Conservation (phyloP, 2,329 filamentous ascomycete genomes). For the Juglanconis oblonga region DNA sequence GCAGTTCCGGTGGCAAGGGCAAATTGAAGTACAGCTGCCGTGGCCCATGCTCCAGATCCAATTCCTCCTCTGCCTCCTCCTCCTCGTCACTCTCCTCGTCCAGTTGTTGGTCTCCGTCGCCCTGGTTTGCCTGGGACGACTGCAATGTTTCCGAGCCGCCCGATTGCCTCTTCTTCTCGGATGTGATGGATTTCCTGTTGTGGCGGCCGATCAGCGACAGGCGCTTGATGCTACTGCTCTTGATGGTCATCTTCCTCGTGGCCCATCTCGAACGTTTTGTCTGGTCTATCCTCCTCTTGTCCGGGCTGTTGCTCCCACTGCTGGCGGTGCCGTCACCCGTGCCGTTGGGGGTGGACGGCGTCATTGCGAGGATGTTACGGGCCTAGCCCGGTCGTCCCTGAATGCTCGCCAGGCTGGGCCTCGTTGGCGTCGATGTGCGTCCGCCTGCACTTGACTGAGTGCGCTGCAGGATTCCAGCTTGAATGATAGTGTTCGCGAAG, state of each 20-base stretch:
- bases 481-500: not conserved
- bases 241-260: constrained; percentile 79
- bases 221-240: constrained; percentile 75
- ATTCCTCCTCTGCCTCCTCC: constrained; percentile 34
- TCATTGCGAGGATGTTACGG: constrained; percentile 36
- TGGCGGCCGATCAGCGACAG: constrained; percentile 77
- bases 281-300: constrained; percentile 46
- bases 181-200: constrained; percentile 56
- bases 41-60: constrained; percentile 29
- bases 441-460: constrained; percentile 15
- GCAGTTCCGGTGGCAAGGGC: constrained; percentile 69
- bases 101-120: constrained; percentile 33
- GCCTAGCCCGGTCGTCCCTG: constrained; percentile 41
- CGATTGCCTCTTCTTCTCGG: constrained; percentile 66
- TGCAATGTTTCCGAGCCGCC: constrained; percentile 27
- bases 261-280: constrained; percentile 91
- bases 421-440: constrained; percentile 25
- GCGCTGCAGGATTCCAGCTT: constrained; percentile 2
- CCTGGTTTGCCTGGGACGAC: constrained; percentile 28
- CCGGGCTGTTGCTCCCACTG: constrained; percentile 21
- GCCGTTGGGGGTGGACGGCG: constrained; percentile 20
- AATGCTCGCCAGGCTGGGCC: constrained; percentile 40
- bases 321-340: constrained; percentile 12
- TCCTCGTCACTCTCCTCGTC: constrained; percentile 33
- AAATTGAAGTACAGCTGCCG: constrained; percentile 82